Evolutionary conservation across 2,329 filamentous ascomycete genomes (phyloP), one percentile per base, ranked within the genome.

Genomic region (Hypoxylon sp.): DNA sequence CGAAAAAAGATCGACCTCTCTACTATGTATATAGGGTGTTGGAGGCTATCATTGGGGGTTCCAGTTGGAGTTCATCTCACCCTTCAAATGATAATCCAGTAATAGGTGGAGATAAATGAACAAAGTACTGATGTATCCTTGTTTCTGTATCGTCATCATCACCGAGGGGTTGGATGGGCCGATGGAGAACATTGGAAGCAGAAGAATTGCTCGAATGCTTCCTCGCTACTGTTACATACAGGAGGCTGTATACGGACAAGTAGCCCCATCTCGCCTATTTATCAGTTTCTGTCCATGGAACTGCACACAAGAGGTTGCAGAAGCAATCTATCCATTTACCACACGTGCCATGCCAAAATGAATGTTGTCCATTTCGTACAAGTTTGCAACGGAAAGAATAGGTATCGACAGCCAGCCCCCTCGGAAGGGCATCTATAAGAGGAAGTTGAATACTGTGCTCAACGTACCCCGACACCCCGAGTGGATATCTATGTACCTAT

Each of bases 211-310:
- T 63, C 53, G 42, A 58, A 35, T 37, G 31, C 49, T 40, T 61
- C 40, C 33, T 31, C 17, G n/a, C 50, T 59, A 14, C 50, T 37
- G 42, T 48, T 54, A 53, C 37, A 49, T 37, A 50, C 44, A 48
- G 37, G 13, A 25, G 22, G 33, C 31, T 51, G 14, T 44, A 59
- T 33, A 42, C 48, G 49, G 25, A 50, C 48, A 59, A 58, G 54
- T 49, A 42, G 35, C 48, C 61, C 61, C 57, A 56, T 65, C 54
- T 70, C 68, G 68, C 61, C 25, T 65, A 68, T 44, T 70, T 70
- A 56, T 62, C 64, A 59, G 61, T 63, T 68, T 68, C 33, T 40
- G 53, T 63, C 57, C 33, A 42, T 61, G n/a, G n/a, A 44, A 30
- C 25, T 61, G 17, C 57, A 37, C 55, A 60, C 55, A 55, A 33